phyloP scores from a whole-genome alignment of 108 stramenopile species.

The Skeletonema costatum region DNA sequence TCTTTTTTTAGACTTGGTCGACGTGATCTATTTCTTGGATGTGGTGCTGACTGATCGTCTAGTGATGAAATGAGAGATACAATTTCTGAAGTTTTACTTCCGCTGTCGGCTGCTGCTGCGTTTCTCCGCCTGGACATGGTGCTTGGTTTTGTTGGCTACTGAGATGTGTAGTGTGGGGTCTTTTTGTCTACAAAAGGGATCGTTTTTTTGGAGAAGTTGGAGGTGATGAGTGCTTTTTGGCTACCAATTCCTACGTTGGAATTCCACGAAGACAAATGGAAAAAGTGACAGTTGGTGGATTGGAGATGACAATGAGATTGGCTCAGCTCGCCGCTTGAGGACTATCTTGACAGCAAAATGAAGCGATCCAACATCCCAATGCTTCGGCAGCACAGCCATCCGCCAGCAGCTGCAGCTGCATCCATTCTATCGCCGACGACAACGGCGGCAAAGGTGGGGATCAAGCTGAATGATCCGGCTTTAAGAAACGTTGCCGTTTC shows the following conservation, averaged over 20 bases:
- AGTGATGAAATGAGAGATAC: not conserved
- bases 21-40: not conserved
- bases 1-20: not conserved
- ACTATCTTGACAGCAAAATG: not conserved
- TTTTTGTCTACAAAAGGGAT: too few species aligned
- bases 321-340: too few species aligned
- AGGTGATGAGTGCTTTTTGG: too few species aligned
- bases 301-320: too few species aligned
- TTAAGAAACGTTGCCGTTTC: not conserved
- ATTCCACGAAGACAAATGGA: too few species aligned
- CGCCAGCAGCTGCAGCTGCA: not conserved
- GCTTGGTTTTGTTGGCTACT: not conserved
- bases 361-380: not conserved
- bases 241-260: too few species aligned
- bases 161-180: too few species aligned
- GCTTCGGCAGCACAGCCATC: not conserved
- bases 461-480: conserved; percentile 7
- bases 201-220: too few species aligned
- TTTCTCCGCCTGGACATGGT: not conserved
- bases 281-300: too few species aligned
- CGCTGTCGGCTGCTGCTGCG: not conserved
- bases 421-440: conserved; percentile 3
- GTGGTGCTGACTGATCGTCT: not conserved
- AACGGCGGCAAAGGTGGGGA: conserved; percentile 2
- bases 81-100: not conserved